These are phyloP conservation scores for Hymenoscyphus infarciens DNA, from an alignment of 2,329 filamentous ascomycete genomes.

Conservation along the genomic window DNA sequence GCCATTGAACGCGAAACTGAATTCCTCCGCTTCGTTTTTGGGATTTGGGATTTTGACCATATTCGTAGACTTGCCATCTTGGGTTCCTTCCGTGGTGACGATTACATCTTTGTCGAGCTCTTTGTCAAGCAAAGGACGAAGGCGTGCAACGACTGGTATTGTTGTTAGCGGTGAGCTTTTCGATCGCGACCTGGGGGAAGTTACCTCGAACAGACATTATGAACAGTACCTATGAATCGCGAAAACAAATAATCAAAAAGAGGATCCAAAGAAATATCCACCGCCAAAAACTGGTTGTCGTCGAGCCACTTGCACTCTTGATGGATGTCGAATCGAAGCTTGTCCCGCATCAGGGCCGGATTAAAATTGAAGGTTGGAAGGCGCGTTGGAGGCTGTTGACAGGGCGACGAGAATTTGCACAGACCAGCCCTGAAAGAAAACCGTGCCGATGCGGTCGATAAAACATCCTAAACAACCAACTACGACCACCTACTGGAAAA, in stretches of 20 bases:
- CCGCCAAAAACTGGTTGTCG: conserved; percentile 3
- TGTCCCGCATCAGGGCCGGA: not conserved
- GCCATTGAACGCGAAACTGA: conserved; percentile 90
- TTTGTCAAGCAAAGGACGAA: conserved; percentile 80
- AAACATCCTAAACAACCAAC: too few relatives aligned
- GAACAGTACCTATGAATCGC: conserved; percentile 9
- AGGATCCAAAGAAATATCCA: conserved; percentile 13
- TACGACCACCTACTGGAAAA: too few relatives aligned
- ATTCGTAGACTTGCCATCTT: conserved; percentile 58
- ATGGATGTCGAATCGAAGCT: not conserved
- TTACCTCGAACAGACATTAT: conserved; percentile 32
- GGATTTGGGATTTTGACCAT: conserved; percentile 89
- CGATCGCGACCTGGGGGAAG: not conserved
- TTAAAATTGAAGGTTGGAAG: not conserved
- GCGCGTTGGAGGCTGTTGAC: not conserved
- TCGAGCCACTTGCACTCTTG: conserved; percentile 12
- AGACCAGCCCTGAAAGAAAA: too few relatives aligned
- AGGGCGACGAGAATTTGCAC: not conserved
- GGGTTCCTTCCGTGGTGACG: conserved; percentile 62
- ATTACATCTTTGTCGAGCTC: conserved; percentile 88
- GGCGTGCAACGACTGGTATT: conserved; percentile 76
- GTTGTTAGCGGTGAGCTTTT: conserved; percentile 50
- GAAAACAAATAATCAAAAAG: conserved; percentile 16
- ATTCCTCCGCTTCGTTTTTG: conserved; percentile 87
- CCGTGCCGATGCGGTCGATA: too few relatives aligned